These are phyloP conservation scores for Tagetes patula DNA, from an alignment of 129 eudicot genomes.

Conservation along the genomic window DNA sequence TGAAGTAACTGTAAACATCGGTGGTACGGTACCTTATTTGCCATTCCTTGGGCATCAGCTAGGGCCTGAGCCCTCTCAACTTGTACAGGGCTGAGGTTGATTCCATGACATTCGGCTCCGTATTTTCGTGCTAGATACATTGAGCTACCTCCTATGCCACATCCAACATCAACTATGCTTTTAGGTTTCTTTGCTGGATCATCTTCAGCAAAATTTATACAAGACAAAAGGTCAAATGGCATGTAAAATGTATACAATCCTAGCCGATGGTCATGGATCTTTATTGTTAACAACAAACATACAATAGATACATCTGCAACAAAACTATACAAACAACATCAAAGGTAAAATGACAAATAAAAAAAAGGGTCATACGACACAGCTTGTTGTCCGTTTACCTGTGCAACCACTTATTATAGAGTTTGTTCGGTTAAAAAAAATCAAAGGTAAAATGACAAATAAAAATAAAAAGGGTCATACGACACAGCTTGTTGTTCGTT, in stretches of 20 bases:
- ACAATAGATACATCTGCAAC: too few species aligned
- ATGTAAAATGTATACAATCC: neutral
- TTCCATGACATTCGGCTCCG: slow-evolving; percentile 66
- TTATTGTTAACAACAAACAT: too few species aligned
- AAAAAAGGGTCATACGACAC: too few species aligned
- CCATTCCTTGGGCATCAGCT: slow-evolving; percentile 74
- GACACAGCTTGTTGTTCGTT: too few species aligned
- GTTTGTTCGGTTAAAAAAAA: too few species aligned
- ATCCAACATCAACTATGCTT: slow-evolving; percentile 85
- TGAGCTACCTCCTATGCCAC: slow-evolving; percentile 95
- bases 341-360: too few species aligned
- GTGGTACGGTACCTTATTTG: slow-evolving; percentile 42
- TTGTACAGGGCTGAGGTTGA: slow-evolving; percentile 83
- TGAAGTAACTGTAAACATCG: neutral
- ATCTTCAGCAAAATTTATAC: slow-evolving; percentile 37
- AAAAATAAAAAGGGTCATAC: too few species aligned
- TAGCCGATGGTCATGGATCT: neutral
- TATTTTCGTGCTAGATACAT: slow-evolving; percentile 71
- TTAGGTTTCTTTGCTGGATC: slow-evolving; percentile 52
- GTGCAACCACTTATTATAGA: too few species aligned
- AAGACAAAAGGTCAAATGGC: neutral
- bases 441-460: too few species aligned
- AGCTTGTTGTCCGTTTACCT: too few species aligned
- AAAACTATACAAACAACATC: too few species aligned
- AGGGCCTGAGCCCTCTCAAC: slow-evolving; percentile 86